Base-by-base conservation (phyloP, 1,139 yeast genomes). In the Wickerhamomyces sp. region DNA sequence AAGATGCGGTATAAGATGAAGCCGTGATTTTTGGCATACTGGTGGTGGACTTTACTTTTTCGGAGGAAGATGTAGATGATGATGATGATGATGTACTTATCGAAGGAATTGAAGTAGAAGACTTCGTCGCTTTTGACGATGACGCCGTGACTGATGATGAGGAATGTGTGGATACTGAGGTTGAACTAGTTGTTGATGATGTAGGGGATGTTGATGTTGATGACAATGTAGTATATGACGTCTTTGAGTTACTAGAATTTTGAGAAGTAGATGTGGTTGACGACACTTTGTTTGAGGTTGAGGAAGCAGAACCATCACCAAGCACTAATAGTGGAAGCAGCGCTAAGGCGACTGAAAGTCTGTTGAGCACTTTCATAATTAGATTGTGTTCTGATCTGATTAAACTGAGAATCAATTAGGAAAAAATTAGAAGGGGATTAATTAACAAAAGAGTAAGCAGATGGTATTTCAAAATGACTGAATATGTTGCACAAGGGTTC, bases 1-100 rank as follows among this genome's bases (percentile, higher is more conserved):
- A 49, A 27, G 55, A 45, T 37, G 47, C 10, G 13, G 41, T 11
- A 27, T n/a, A 15, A 2, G 29, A 14, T 26, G 43, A 10, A 9
- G 37, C 41, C 18, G 41, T 37, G 31, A 35, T 31, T 26, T 40
- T 44, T 6, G 40, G 39, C 36, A 34, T 42, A 4, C 27, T 18
- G n/a, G 7, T 23, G 7, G 31, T 33, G 11, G 10, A 32, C 5
- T 36, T 7, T 11, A 34, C 11, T 14, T 29, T 29, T 4, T 34
- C 10, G 13, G 33, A 15, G 14, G 36, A 29, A 3, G 36, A 10
- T 9, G 39, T 23, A n/a, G 27, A 11, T 10, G 41, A 27, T 33
- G 40, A 11, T 10, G 41, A 27, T 33, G 40, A 11, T 8, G 27
- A 4, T 5, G 38, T 9, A 11, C 31, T 36, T 26, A n/a, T 26